These are phyloP conservation scores for Sinapis alba DNA, from an alignment of 441 rosid genomes.

Conservation along the genomic window DNA sequence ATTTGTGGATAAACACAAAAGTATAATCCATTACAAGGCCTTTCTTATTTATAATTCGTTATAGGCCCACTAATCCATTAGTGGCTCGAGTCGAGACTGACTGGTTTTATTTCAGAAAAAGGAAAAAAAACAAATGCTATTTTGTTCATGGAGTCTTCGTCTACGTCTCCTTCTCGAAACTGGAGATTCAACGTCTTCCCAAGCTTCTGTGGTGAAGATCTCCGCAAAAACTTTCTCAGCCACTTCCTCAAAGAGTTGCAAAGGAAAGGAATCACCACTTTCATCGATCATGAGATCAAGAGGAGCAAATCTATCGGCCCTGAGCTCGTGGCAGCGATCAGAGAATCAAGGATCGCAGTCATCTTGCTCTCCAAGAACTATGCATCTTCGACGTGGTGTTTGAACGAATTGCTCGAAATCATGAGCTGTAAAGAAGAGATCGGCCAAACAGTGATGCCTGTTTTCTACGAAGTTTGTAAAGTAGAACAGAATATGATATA, in stretches of 20 bases:
- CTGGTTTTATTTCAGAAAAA: no score
- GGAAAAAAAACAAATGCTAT: no score
- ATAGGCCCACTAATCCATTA: no score
- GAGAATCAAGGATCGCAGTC: not conserved
- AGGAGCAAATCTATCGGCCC: not conserved
- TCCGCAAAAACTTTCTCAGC: not conserved
- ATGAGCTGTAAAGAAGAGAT: not conserved
- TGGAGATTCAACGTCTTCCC: not conserved
- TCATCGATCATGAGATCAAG: not conserved
- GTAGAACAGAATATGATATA: no score
- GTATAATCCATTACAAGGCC: no score
- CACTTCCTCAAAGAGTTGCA: not conserved
- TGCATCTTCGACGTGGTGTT: not conserved
- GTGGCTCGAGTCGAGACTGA: no score
- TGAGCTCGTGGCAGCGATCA: not conserved
- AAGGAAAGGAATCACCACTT: not conserved
- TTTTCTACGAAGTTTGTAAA: not conserved
- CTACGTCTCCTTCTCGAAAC: not conserved
- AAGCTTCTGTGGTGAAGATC: not conserved
- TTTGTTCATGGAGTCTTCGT: not conserved
- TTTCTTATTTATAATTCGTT: not conserved
- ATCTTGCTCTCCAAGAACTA: not conserved
- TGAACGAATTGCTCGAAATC: not conserved
- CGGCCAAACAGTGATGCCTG: not conserved
- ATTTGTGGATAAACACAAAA: no score